Evolutionary conservation across 2,329 filamentous ascomycete species (phyloP).

Genomic region (Pseudocercospora cruenta): DNA sequence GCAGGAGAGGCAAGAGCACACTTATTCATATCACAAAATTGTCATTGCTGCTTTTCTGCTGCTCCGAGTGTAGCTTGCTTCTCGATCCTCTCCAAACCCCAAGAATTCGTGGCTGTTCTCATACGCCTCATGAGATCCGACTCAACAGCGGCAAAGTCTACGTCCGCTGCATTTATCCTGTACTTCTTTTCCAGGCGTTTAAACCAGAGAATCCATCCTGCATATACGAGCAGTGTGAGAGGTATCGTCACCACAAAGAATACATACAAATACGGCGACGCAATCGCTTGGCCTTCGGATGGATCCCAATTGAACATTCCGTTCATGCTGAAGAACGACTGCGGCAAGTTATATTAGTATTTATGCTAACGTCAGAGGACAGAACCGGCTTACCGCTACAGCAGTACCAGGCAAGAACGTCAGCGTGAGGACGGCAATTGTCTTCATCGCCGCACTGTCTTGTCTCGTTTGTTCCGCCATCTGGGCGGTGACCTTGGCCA

Average conservation of each 20-base stretch:
- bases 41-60: conserved; percentile 14
- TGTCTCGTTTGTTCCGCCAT: conserved; percentile 39
- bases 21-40: neutral
- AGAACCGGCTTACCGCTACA: conserved; percentile 32
- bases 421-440: conserved; percentile 49
- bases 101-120: conserved; percentile 33
- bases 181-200: conserved; percentile 31
- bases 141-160: conserved; percentile 35
- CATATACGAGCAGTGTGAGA: conserved; percentile 37
- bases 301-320: conserved; percentile 36
- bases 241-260: conserved; percentile 41
- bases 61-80: conserved; percentile 23
- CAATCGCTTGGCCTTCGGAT: conserved; percentile 27
- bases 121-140: conserved; percentile 36
- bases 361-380: neutral
- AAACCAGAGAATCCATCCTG: conserved; percentile 38
- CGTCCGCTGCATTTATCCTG: conserved; percentile 32
- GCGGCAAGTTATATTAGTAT: conserved; percentile 14
- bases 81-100: conserved; percentile 23
- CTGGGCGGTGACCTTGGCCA: conserved; percentile 40
- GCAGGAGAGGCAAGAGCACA: neutral
- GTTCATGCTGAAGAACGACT: conserved; percentile 41
- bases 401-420: conserved; percentile 49
- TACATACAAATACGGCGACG: conserved; percentile 38
- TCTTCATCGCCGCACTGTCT: conserved; percentile 51